Percentiles rank a stretch among this genome's conserved stretches.
These are phyloP conservation scores for Blakeslea trispora DNA, from an alignment of 371 early-diverging fungal species.

Conservation along the genomic window DNA sequence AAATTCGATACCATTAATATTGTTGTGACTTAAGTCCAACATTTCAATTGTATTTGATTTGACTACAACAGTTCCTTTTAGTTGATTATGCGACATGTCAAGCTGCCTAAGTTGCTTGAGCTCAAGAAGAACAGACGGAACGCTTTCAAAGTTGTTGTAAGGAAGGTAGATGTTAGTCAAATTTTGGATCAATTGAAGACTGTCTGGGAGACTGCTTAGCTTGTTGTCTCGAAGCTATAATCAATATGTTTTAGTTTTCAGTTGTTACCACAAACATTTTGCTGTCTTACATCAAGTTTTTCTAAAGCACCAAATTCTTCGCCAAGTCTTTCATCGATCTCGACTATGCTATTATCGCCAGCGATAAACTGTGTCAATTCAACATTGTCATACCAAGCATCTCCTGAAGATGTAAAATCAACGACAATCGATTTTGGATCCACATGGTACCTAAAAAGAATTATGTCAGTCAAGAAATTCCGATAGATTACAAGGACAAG, in stretches of 20 bases:
- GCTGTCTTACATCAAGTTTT: conserved; percentile 63
- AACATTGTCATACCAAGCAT: conserved; percentile 64
- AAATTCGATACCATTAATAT: conserved; percentile 25
- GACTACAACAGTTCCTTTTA: conserved; percentile 35
- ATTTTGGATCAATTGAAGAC: conserved; percentile 43
- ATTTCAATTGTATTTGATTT: conserved; percentile 41
- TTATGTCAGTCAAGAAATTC: too few relatives aligned
- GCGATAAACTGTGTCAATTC: conserved; percentile 69
- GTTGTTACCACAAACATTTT: conserved; percentile 5
- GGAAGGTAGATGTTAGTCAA: conserved; percentile 51
- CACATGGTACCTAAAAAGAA: conserved; percentile 51
- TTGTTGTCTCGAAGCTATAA: conserved; percentile 63
- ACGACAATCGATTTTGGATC: conserved; percentile 58
- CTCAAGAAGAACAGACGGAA: conserved; percentile 46
- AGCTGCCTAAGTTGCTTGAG: conserved; percentile 49
- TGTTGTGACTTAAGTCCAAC: conserved; percentile 70
- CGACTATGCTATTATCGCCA: conserved; percentile 65
- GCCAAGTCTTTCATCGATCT: conserved; percentile 62
- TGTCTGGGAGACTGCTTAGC: conserved; percentile 49
- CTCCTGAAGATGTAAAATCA: conserved; percentile 53
- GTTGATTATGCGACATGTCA: conserved; percentile 52
- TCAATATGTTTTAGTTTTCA: too few relatives aligned
- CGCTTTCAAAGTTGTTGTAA: conserved; percentile 46
- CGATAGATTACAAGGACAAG: too few relatives aligned
- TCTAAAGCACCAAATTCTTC: conserved; percentile 66